Base-by-base conservation (phyloP, 441 rosid genomes). In the Codiaeum variegatum region DNA sequence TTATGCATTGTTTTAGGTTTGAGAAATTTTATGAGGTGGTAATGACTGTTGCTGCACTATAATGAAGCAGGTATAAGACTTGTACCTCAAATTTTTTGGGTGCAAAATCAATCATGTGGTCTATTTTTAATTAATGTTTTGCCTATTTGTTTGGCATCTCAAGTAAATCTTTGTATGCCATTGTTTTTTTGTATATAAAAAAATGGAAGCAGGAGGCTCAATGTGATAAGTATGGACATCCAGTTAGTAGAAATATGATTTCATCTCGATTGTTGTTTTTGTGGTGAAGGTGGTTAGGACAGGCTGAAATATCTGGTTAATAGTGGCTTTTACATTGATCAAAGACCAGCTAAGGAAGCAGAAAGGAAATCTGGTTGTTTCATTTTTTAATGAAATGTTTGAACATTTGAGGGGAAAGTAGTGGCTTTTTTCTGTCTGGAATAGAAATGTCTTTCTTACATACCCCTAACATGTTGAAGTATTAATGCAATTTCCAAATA, bases 1-100 rank as follows among this genome's bases (percentile, higher is more conserved):
- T 46, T 64, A n/a, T 74, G 32, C 44, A 10, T 66, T 58, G 29
- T 54, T 65, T 58, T 21, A 60, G 42, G 47, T 69, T 78, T 51
- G 15, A 71, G 70, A 32, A 44, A 10, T 29, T 36, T 1, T 61
- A 42, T 24, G 21, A 9, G 10, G 42, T 36, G 65, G 9, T 15
- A 55, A 9, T 66, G 47, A 38, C 21, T 15, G 24, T 24, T 1
- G n/a, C 52, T 54, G 18, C 12, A 10, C 9, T 21, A 64, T 67
- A n/a, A 63, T 11, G 3, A 5, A 12, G 1, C 16, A 26, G 19
- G 15, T 55, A 28, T 40, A 26, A 26, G 21, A 40, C 42, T 9
- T 59, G 55, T 26, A 23, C 71, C 38, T 40, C 44, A 24, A 16
- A 38, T 42, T 44, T 56, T 59, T 74, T 16, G 31, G 73, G n/a